Base-by-base conservation (phyloP, 352 stramenopile species). In the Globisporangium perplexum region DNA sequence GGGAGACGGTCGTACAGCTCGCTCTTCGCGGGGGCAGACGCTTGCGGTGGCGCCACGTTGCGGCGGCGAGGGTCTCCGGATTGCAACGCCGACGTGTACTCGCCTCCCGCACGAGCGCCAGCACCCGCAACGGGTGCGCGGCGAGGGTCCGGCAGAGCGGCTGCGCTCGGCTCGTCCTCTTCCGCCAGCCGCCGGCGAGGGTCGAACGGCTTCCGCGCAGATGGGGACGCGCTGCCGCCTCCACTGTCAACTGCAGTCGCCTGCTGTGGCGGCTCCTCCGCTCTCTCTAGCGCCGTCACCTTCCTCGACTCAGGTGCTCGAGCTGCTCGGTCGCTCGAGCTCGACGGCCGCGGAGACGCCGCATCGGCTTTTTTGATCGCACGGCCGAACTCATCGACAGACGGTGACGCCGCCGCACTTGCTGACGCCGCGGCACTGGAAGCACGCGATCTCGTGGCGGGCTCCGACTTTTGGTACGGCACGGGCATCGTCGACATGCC, bases 1-100 rank as follows among this genome's bases (percentile, higher is more conserved):
- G 80, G 72, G 0, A 93, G 55, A 11, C 76, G 77, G n/a, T 74
- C 64, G 49, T 80, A 91, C 35, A 93, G 55, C 14, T 83, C 80
- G 47, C 51, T 83, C n/a, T 60, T 60, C 24, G 18, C 12, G 15
- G 59, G 55, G 8, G 61, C 45, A 3, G 46, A 51, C n/a, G 31
- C 12, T 30, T 54, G 36, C 1, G 28, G 14, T 38, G 47, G 23
- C 36, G 35, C 38, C 17, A 55, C 20, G 36, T 61, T 53, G 10
- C 70, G 71, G 50, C 71, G 73, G 57, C 72, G 71, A 12, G 76
- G 76, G 51, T 74, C 55, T 8, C 31, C 45, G 44, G 50, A 46
- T 18, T 64, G 45, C 7, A 20, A 22, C 22, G 20, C 26, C 26
- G 43, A 24, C 7, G 50, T 38, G 18, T 23, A 23, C 10, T 28